phyloP scores from a whole-genome alignment of 23 red algal genomes.

The Chondrus crispus region DNA sequence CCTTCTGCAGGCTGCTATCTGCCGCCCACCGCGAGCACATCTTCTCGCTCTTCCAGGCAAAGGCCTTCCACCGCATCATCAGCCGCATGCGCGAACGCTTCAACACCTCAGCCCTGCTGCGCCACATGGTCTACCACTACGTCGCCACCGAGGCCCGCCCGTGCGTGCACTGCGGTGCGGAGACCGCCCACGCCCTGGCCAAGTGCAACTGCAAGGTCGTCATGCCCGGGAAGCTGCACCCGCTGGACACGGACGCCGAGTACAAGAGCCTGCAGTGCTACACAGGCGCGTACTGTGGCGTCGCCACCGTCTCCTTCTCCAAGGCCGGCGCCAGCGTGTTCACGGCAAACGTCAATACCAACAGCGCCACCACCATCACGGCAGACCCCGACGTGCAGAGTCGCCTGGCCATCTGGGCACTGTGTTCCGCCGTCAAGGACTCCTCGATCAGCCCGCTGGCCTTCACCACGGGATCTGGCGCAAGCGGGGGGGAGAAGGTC shows the following conservation, averaged over 20 bases:
- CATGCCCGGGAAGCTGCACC: neutral
- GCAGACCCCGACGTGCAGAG: slow-evolving; percentile 9
- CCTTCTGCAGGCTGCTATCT: slow-evolving; percentile 20
- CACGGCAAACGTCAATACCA: neutral
- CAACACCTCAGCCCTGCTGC: neutral
- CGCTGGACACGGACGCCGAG: neutral
- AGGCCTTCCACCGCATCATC: slow-evolving; percentile 2
- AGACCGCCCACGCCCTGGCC: neutral
- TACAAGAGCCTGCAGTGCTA: neutral
- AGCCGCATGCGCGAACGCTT: neutral
- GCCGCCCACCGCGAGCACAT: slow-evolving; percentile 16
- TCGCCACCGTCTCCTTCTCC: neutral
- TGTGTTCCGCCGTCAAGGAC: neutral
- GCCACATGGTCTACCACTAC: slow-evolving; percentile 21
- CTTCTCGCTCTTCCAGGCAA: neutral
- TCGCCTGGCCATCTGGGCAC: slow-evolving; percentile 13
- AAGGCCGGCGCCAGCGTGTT: neutral
- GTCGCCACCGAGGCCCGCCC: slow-evolving; percentile 28
- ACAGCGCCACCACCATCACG: neutral
- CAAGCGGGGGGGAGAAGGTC: neutral
- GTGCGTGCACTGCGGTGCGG: neutral
- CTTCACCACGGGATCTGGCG: slow-evolving; percentile 9
- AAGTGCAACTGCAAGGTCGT: neutral
- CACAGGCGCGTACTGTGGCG: slow-evolving; percentile 18
- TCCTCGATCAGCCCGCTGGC: neutral